Conservation (phyloP, 768 basidiomycete genomes). For the Coprinopsis cinerea region DNA sequence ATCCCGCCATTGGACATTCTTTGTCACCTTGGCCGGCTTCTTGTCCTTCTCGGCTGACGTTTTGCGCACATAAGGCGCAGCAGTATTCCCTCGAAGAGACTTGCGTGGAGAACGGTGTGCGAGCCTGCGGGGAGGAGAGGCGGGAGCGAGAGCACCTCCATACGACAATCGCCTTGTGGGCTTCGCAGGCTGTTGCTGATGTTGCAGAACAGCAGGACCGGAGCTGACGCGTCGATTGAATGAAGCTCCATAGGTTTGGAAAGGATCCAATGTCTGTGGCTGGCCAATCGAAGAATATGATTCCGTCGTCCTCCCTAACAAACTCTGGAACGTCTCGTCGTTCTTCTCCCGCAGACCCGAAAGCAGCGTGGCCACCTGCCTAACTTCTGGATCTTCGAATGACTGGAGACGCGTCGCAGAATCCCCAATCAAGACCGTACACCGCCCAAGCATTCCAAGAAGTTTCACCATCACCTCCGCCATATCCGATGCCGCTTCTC, state of each 20-base stretch:
- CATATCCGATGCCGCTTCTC: conserved; percentile 57
- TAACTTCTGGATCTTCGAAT: conserved; percentile 30
- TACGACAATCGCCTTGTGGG: conserved; percentile 35
- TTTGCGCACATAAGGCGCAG: conserved; percentile 52
- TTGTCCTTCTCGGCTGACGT: conserved; percentile 42
- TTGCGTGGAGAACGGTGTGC: conserved; percentile 60
- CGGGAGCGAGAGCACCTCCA: conserved; percentile 36
- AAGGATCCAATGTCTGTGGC: conserved; percentile 20
- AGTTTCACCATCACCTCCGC: conserved; percentile 61
- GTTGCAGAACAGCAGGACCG: conserved; percentile 39
- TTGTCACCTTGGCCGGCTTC: conserved; percentile 48
- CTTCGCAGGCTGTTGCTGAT: conserved; percentile 16
- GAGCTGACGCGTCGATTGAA: conserved; percentile 48
- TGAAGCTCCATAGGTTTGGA: conserved; percentile 44
- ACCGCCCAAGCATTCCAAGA: conserved; percentile 77
- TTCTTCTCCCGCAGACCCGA: conserved; percentile 57
- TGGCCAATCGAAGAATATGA: conserved; percentile 31
- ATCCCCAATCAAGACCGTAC: conserved; percentile 67
- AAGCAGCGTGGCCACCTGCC: conserved; percentile 47
- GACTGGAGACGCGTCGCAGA: conserved; percentile 33
- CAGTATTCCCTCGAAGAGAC: conserved; percentile 60
- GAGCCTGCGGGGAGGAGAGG: conserved; percentile 46
- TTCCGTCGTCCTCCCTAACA: conserved; percentile 65
- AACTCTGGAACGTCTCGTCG: conserved; percentile 58
- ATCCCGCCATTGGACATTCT: conserved; percentile 84